Evolutionary conservation across 1,284 basidiomycete species (phyloP).

Genomic region (Sanghuangporus weigelae): DNA sequence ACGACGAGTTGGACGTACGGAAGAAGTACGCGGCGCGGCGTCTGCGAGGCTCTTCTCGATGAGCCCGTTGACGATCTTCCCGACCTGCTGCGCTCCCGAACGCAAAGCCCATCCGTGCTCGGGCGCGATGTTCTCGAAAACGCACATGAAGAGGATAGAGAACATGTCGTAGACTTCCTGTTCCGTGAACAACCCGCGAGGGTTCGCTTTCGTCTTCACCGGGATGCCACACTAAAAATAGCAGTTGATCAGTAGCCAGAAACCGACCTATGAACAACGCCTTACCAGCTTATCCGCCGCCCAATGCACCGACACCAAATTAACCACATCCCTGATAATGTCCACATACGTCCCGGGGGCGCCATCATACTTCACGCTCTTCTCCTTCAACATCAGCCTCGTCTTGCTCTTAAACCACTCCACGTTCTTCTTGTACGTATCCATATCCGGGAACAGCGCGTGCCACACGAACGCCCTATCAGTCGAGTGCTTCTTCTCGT

Average conservation of each 20-base stretch:
- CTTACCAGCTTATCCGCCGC: slow-evolving; percentile 23
- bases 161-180: slow-evolving; percentile 28
- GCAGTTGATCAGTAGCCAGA: too few species aligned
- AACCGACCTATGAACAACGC: too few species aligned
- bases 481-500: slow-evolving; percentile 25
- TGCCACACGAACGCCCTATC: slow-evolving; percentile 21
- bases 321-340: slow-evolving; percentile 31
- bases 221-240: slow-evolving; percentile 31
- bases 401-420: slow-evolving; percentile 20
- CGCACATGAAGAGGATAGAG: slow-evolving; percentile 24
- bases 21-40: slow-evolving; percentile 14
- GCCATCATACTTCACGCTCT: slow-evolving; percentile 20
- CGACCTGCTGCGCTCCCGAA: slow-evolving; percentile 8
- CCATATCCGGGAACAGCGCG: slow-evolving; percentile 18
- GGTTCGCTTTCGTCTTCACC: slow-evolving; percentile 30
- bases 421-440: slow-evolving; percentile 7
- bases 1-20: slow-evolving; percentile 21
- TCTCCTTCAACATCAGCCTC: slow-evolving; percentile 20
- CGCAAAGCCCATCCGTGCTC: slow-evolving; percentile 19
- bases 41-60: slow-evolving; percentile 18
- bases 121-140: slow-evolving; percentile 17
- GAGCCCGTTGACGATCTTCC: slow-evolving; percentile 16
- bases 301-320: slow-evolving; percentile 27
- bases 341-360: slow-evolving; percentile 25
- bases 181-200: slow-evolving; percentile 29